Percentiles rank a stretch among this genome's conserved stretches.
Evolutionary conservation across 2,329 filamentous ascomycete species (phyloP).

Genomic region (Paecilomyces sp.): DNA sequence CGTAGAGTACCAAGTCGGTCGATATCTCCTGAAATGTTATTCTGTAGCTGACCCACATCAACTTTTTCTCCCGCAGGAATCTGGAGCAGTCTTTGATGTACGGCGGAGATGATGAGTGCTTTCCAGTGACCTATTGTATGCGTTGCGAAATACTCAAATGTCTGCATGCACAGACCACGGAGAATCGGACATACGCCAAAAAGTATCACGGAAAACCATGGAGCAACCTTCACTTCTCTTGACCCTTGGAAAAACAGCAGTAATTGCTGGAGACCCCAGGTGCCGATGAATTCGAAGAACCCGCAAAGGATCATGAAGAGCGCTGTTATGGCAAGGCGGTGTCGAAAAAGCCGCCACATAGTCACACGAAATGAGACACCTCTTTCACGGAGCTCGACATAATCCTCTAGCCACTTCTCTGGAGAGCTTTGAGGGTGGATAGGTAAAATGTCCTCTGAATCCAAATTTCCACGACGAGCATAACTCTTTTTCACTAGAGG

Average conservation of each 20-base stretch:
- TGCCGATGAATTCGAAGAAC: constrained; percentile 6
- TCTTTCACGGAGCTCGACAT: background rate
- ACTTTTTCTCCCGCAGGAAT: background rate
- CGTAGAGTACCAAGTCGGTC: constrained; percentile 8
- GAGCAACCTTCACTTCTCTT: constrained; percentile 1
- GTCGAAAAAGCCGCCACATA: constrained; percentile 6
- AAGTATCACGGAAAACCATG: constrained; percentile 5
- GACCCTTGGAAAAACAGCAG: constrained; percentile 5
- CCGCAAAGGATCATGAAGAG: constrained; percentile 5
- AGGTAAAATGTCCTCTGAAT: background rate
- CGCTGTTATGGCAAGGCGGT: constrained; percentile 1
- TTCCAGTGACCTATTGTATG: constrained; percentile 8
- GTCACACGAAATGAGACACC: background rate
- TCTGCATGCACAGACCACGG: constrained; percentile 9
- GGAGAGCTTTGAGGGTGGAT: background rate
- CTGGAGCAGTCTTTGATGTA: constrained; percentile 4
- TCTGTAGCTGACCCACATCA: constrained; percentile 7
- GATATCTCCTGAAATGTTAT: constrained; percentile 7
- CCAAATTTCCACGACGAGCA: background rate
- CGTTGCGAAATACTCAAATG: constrained; percentile 8
- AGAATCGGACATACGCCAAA: constrained; percentile 6
- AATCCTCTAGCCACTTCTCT: constrained; percentile 1
- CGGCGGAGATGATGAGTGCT: constrained; percentile 5
- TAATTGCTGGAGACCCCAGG: constrained; percentile 6
- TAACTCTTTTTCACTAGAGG: constrained; percentile 4